Evolutionary conservation across 2,329 filamentous ascomycete genomes (phyloP), one percentile per base, ranked within the genome.

Genomic region (Fusarium chuoi): DNA sequence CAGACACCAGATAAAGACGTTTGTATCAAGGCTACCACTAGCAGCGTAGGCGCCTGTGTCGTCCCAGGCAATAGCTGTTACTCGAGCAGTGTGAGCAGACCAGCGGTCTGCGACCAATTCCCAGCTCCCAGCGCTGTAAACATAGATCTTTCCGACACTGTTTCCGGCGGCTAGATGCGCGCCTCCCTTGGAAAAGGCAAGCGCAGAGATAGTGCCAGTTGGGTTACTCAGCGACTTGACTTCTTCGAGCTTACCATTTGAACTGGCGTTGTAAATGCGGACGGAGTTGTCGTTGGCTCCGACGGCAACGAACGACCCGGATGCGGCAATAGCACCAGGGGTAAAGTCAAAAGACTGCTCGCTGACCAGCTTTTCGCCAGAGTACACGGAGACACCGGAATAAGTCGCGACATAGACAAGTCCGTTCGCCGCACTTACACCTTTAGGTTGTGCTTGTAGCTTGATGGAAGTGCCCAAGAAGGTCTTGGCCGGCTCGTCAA

Each of bases 1-100:
- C 63, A 98, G 83, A 81, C 94, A 98, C 94, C 96, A 99, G 36
- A 98, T 91, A 80, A 94, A 95, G 26, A 99, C 89, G 79, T 97
- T 95, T 0, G 96, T 98, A 81, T 99, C 96, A 56, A 99, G 85
- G 51, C 91, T 92, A 18, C 95, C 96, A 80, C 93, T 97, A 26
- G 91, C 94, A 6, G 95, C 92, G 80, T 95, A 93, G 28, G 92
- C 92, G 18, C 92, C 93, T 24, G 89, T 89, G 24, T 88, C 86
- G 78, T 95, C 94, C 96, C 96, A 99, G 20, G 92, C 85, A 68
- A 91, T 87, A 74, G 85, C 85, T 39, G 86, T 88, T 26, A 90
- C 87, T 44, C 88, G 85, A 17, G 87, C 88, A 58, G 88, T 90
- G 79, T 90, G 89, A 54, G 89, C 87, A 41, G 88, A 90, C 89